Evolutionary conservation across 1,284 basidiomycete genomes (phyloP), one percentile per base, ranked within the genome.

Genomic region (Calocybe gambosa): DNA sequence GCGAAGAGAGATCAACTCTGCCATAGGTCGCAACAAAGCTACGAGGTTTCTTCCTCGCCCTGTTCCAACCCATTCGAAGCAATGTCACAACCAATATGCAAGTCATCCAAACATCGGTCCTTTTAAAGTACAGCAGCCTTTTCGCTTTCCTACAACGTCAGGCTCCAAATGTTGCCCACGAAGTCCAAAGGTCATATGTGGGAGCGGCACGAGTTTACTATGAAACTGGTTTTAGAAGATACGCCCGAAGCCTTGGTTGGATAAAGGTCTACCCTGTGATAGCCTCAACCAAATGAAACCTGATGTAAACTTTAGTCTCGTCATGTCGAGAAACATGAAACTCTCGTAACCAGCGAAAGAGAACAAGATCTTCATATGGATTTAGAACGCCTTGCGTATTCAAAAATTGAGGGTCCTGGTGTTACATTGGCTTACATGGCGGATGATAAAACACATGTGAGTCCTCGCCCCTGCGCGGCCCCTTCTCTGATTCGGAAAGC

Each of bases 181-280:
- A 98, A 64, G 73, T 99, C 16, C 93, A 95, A 63, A 75, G 91
- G 39, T 85, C 89, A 3, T 99, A 99, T 61, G 71, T 89, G 25
- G 79, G 78, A 37, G 82, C 89, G 9, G 88, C 90, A 3, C 78
- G 93, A 16, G 78, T 91, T 15, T 99, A 97, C 63, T 98, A 93
- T 53, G 96, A 99, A 66, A 98, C 96, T 13, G 92, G 88, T 0
- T 94, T 99, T 61, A 72, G 96, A 49, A 73, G 96, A 40, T 99
- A 99, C 62, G 77, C 85, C 21, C 74, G 96, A 25, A 86, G 84
- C 56, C 69, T 98, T 38, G 78, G 82, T 19, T 81, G 74, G 64
- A 76, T 96, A 39, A 88, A 87, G 73, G 84, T 87, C 41, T 43
- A 59, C 48, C 46, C 28, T n/a, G 35, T 34, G 2, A 15, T 15